phyloP scores from a whole-genome alignment of 2,329 filamentous ascomycete species.

The Ophiocordyceps camponoti-floridani region DNA sequence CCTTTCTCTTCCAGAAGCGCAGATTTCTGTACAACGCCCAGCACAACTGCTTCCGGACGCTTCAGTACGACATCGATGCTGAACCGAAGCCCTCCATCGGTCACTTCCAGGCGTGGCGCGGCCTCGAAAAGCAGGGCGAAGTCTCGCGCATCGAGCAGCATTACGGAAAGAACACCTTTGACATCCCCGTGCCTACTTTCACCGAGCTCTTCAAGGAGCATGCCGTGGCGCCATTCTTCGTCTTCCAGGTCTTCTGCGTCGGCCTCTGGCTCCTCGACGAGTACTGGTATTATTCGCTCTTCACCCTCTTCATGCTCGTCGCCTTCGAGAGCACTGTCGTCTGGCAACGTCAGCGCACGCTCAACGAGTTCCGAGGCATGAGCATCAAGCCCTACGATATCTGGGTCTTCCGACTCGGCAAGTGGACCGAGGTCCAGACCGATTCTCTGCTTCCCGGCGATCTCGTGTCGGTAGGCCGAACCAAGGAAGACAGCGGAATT shows the following conservation, averaged over 20 bases:
- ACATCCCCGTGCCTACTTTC: constrained; percentile 93
- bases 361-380: constrained; percentile 96
- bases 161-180: constrained; percentile 91
- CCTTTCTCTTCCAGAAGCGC: constrained; percentile 95
- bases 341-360: constrained; percentile 91
- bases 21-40: constrained; percentile 72
- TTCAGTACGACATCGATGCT: constrained; percentile 67
- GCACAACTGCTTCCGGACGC: constrained; percentile 58
- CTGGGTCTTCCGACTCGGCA: constrained; percentile 72
- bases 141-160: constrained; percentile 70
- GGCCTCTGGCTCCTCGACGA: constrained; percentile 97
- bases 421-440: constrained; percentile 77
- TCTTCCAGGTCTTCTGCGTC: constrained; percentile 97
- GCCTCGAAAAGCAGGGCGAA: constrained; percentile 57
- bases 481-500: constrained; percentile 92
- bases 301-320: constrained; percentile 97
- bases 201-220: constrained; percentile 95
- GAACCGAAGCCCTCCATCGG: constrained; percentile 68
- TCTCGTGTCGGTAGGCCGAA: constrained; percentile 77
- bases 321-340: constrained; percentile 96
- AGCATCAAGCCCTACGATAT: constrained; percentile 97
- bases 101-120: constrained; percentile 63
- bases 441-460: constrained; percentile 89
- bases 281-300: constrained; percentile 99
- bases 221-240: constrained; percentile 95